Evolutionary conservation across 1,139 yeast genomes (phyloP), one percentile per base, ranked within the genome.

Genomic region (Saccharomyces hybrid): DNA sequence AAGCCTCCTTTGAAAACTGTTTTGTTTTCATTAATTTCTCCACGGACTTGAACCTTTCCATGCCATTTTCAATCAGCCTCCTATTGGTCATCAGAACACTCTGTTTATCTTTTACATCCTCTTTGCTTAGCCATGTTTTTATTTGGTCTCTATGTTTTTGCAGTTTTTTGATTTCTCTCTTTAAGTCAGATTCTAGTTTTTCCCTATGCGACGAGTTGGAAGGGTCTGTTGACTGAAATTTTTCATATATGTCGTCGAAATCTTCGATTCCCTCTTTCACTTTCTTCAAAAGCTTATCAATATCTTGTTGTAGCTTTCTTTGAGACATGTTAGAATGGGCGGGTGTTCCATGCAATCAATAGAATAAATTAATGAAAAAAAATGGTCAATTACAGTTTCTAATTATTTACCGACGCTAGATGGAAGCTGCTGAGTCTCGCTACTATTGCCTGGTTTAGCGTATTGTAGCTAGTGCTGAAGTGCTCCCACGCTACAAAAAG

Each of bases 61-160:
- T 93, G 55, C 95, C 96, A 68, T 80, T 82, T 71, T 95, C 97
- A 62, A 93, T 93, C 62, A 84, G 76, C 62, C 84, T 80, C 54
- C 99, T 78, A 64, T 90, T 88, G 58, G 91, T 98, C 59, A 82
- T 79, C 57, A 95, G 73, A 52, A 78, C 72, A 49, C 73, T 77
- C 69, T 88, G 86, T 73, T 90, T 95, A 67, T 93, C 95, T 71
- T 95, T 91, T 53, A 91, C 91, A 59, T 95, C 96, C 64, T 86
- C 86, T 63, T 95, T 95, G 49, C 95, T 83, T 68, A 91, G 76
- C 99, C 99, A 93, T 55, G 88, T 86, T 72, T 93, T 93, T 62
- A 93, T 88, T 73, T 91, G 98, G 72, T 93, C 99, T 70, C 99
- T 81, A 67, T 87, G 84, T 67, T 97, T 82, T 71, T 95, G 99